phyloP scores from a whole-genome alignment of 768 basidiomycete species.

The Termitomyces sp. region DNA sequence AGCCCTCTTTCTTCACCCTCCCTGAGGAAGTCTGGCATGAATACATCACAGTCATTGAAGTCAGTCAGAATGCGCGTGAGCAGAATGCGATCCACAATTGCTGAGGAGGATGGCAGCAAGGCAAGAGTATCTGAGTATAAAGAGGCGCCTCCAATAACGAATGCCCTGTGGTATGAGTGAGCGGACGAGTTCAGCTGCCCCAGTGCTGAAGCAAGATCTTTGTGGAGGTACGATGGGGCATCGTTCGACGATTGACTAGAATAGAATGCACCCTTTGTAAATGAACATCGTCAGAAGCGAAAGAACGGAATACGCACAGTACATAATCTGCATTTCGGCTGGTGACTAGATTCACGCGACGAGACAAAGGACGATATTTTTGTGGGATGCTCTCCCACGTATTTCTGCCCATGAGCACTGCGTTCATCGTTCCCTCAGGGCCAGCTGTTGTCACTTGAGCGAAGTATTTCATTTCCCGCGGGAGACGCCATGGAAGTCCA shows the following conservation, averaged over 20 bases:
- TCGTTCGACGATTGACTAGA: slow-evolving; percentile 11
- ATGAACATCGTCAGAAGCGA: not conserved
- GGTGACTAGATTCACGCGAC: slow-evolving; percentile 74
- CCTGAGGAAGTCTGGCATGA: slow-evolving; percentile 68
- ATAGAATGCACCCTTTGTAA: not conserved
- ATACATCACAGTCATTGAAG: slow-evolving; percentile 82
- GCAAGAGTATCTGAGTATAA: slow-evolving; percentile 70
- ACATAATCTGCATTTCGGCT: slow-evolving; percentile 54
- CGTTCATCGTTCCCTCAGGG: slow-evolving; percentile 54
- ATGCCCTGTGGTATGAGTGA: slow-evolving; percentile 48
- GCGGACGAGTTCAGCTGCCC: slow-evolving; percentile 19
- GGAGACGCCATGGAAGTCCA: slow-evolving; percentile 82
- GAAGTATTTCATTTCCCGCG: slow-evolving; percentile 91
- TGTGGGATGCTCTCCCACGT: slow-evolving; percentile 96
- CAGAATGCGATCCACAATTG: slow-evolving; percentile 74
- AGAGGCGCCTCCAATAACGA: slow-evolving; percentile 91
- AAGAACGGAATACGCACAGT: slow-evolving; percentile 42
- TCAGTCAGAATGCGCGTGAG: slow-evolving; percentile 77
- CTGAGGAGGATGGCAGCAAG: slow-evolving; percentile 26
- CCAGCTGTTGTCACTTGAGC: slow-evolving; percentile 67
- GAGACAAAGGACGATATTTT: slow-evolving; percentile 75
- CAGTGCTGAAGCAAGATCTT: slow-evolving; percentile 39
- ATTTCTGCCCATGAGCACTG: slow-evolving; percentile 91
- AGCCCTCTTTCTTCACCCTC: slow-evolving; percentile 28
- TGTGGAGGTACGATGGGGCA: slow-evolving; percentile 29